Conservation (phyloP, 345 rosid species). For the Mangifera indica region DNA sequence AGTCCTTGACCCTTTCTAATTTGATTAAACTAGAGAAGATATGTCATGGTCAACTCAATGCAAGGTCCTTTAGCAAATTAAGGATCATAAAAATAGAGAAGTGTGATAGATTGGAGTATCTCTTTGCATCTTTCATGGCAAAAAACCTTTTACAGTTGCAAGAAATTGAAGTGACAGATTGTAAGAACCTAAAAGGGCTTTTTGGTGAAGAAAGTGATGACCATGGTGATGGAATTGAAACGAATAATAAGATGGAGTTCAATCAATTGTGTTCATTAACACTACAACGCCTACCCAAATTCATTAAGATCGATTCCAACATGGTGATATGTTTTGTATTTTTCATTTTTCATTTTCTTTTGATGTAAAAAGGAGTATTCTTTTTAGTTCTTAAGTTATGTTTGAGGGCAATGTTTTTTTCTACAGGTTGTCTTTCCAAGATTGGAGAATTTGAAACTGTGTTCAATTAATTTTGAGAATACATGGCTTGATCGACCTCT, state of each 20-base stretch:
- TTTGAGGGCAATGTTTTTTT: neutral
- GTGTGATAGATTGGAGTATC: slow-evolving; percentile 17
- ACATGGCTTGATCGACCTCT: neutral
- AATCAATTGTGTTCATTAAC: neutral
- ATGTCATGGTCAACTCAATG: too few relatives aligned
- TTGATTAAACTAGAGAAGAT: too few relatives aligned
- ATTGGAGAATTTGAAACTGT: slow-evolving; percentile 5
- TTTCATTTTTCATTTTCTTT: neutral
- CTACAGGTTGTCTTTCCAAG: slow-evolving; percentile 3
- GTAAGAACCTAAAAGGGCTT: slow-evolving; percentile 17
- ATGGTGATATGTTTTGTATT: neutral
- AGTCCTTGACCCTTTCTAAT: too few relatives aligned
- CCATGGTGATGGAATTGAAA: too few relatives aligned
- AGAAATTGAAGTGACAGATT: slow-evolving; percentile 5
- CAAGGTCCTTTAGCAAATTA: too few relatives aligned
- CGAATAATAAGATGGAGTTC: neutral
- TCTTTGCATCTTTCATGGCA: slow-evolving; percentile 11
- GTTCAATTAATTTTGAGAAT: neutral
- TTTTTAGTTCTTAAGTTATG: neutral
- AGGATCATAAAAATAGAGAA: neutral
- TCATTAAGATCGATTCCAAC: neutral
- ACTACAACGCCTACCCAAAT: neutral
- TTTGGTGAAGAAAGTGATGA: neutral
- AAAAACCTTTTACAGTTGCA: slow-evolving; percentile 8
- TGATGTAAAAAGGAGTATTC: neutral